Base-by-base conservation (phyloP, 129 eudicot genomes). In the Lactuca sativa region DNA sequence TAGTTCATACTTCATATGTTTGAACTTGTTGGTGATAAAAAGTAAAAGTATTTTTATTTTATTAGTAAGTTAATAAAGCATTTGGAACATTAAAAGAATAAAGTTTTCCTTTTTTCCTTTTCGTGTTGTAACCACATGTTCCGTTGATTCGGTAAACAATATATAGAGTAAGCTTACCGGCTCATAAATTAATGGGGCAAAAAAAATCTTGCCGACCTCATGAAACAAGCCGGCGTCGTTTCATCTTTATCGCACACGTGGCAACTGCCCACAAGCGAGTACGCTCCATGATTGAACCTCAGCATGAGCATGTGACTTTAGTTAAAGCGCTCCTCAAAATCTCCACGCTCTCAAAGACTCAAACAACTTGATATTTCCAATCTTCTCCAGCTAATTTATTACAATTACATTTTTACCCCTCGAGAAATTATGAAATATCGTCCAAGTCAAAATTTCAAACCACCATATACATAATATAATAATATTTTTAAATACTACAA, bases 231-330 rank as follows among this genome's bases (percentile, higher is more conserved):
- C 73, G 74, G 62, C 73, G 53, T 66, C 15, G 68, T 15, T 48
- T 75, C 33, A 15, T 9, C 31, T 18, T 36, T 48, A 67, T 67
- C 69, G 67, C 80, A 75, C 80, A 75, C 74, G 80, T 76, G 80
- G 80, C 80, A 51, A 12, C 48, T 59, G 59, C 62, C 64, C 44
- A 76, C 80, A 67, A 51, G 74, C 44, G 53, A 56, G 7, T 64
- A 43, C 47, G 44, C 64, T 59, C 44, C 64, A 59, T 59, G 43
- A 59, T 74, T 59, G 16, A 61, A 18, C 44, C 54, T 15, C 34
- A 56, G 48, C 74, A 76, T 68, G 80, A 56, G 48, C 80, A 76
- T 68, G 80, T 68, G 80, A 75, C 80, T 75, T 52, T 67, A 67
- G 57, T 67, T 14, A 75, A 75, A 59, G 69, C 47, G 21, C 38